A percentile compares a stretch with the other conserved stretches of the same genome.
Evolutionary conservation across 192 early-diverging fungal species (phyloP).

Genomic region (Chytriomyces hyalinus): DNA sequence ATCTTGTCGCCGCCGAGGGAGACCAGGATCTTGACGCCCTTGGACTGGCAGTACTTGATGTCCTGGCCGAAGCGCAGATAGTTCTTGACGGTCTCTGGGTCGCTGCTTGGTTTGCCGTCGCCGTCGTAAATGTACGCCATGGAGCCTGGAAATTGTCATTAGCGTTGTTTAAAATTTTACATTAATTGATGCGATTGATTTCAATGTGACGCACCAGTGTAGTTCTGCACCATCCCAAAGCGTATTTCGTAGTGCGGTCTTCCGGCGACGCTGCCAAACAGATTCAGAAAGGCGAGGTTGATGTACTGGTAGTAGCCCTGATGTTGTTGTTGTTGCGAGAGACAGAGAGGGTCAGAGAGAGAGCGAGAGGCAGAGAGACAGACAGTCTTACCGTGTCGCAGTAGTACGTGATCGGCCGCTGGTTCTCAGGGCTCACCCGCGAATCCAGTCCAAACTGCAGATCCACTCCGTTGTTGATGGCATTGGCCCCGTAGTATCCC

Average conservation of each 20-base stretch:
- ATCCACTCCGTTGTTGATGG: not conserved
- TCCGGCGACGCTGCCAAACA: not conserved
- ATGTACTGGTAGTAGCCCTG: constrained; percentile 15
- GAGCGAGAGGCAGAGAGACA: too few relatives aligned
- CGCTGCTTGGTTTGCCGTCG: not conserved
- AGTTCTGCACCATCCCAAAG: not conserved
- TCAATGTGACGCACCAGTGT: not conserved
- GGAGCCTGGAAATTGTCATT: not conserved
- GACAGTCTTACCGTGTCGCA: not conserved
- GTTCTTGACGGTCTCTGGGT: not conserved
- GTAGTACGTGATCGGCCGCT: not conserved
- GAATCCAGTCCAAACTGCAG: not conserved
- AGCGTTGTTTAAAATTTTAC: not conserved
- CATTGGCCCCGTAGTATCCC: not conserved
- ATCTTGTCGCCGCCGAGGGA: constrained; percentile 17
- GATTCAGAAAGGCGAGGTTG: constrained; percentile 8
- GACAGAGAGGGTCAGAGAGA: too few relatives aligned
- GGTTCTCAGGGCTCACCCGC: not conserved
- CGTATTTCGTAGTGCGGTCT: not conserved
- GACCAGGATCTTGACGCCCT: constrained; percentile 5
- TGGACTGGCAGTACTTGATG: constrained; percentile 7
- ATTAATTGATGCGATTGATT: not conserved
- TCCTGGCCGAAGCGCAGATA: constrained; percentile 1
- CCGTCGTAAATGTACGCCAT: not conserved
- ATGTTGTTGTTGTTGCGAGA: not conserved